A percentile compares a stretch with the other conserved stretches of the same genome.
These are phyloP conservation scores for Micractinium conductrix DNA, from an alignment of 139 green algal species.

Conservation along the genomic window DNA sequence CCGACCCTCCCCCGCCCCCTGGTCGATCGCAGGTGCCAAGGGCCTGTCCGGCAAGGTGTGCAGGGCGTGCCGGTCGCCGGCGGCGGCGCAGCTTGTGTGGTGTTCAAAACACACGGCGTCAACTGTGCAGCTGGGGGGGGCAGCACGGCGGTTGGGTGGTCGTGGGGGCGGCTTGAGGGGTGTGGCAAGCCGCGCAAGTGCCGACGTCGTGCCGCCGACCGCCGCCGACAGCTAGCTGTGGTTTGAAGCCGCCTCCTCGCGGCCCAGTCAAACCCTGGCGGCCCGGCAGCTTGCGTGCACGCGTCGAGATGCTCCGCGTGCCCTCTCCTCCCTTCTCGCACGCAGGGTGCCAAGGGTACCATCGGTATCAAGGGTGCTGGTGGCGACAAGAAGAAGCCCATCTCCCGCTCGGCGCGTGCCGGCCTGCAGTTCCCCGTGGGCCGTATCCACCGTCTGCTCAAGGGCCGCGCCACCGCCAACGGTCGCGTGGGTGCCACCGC, in stretches of 20 bases:
- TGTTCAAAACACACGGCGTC: background rate
- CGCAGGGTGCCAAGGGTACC: constrained; percentile 91
- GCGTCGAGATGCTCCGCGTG: background rate
- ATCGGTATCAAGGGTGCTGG: constrained; percentile 68
- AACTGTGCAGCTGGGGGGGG: background rate
- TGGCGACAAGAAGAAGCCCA: constrained; percentile 86
- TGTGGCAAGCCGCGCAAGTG: too few relatives aligned
- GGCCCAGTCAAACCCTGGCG: too few relatives aligned
- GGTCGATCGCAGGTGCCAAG: constrained; percentile 74
- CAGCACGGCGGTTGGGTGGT: background rate
- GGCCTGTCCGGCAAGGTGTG: constrained; percentile 85
- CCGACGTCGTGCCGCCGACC: background rate
- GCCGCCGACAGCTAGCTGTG: background rate
- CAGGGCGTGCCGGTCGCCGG: background rate
- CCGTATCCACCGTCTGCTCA: constrained; percentile 97
- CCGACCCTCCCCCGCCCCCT: background rate
- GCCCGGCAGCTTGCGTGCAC: background rate
- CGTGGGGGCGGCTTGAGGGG: too few relatives aligned
- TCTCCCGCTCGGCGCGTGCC: constrained; percentile 85
- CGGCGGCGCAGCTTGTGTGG: background rate
- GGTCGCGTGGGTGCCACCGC: constrained; percentile 97
- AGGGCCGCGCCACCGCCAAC: constrained; percentile 94
- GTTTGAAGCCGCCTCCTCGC: too few relatives aligned
- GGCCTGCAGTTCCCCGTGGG: constrained; percentile 97
- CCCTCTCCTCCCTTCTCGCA: background rate